A percentile compares a stretch with the other conserved stretches of the same genome.
Evolutionary conservation across 768 basidiomycete species (phyloP).

Genomic region (Suillus spraguei): DNA sequence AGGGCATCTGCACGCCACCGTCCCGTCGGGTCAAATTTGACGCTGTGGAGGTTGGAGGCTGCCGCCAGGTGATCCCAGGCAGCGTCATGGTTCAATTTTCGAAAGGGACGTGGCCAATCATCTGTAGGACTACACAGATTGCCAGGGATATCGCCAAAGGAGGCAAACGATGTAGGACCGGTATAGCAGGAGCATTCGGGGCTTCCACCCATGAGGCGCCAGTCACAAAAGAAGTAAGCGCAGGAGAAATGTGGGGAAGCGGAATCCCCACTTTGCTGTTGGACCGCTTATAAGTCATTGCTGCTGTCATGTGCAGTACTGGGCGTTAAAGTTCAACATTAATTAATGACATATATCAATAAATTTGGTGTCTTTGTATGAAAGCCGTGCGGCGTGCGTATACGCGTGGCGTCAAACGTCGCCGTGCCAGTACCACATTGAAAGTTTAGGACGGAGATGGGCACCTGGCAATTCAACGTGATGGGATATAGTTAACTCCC

Average conservation of each 20-base stretch:
- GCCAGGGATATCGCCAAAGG: constrained; percentile 63
- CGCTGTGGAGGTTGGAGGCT: constrained; percentile 53
- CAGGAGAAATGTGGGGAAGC: constrained; percentile 14
- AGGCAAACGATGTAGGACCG: constrained; percentile 41
- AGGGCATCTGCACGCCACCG: constrained; percentile 56
- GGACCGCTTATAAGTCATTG: constrained; percentile 31
- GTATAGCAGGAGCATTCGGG: constrained; percentile 20
- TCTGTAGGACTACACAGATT: constrained; percentile 65
- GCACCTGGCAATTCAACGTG: constrained; percentile 5
- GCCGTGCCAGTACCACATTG: constrained; percentile 13
- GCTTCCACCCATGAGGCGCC: constrained; percentile 19
- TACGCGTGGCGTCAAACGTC: constrained; percentile 28
- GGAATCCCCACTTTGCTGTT: constrained; percentile 6
- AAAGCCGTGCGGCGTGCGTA: constrained; percentile 19
- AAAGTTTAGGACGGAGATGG: constrained; percentile 11
- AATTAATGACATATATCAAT: constrained; percentile 15
- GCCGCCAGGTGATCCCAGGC: constrained; percentile 54
- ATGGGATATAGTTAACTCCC: constrained; percentile 15
- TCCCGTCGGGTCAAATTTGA: constrained; percentile 37
- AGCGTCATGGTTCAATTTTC: constrained; percentile 49
- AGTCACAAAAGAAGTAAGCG: constrained; percentile 5
- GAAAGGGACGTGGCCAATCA: constrained; percentile 65
- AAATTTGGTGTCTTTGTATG: constrained; percentile 18
- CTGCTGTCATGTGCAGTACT: constrained; percentile 30
- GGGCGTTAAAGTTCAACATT: constrained; percentile 24